Evolutionary conservation across 169 alveolate genomes (phyloP).

Genomic region (Plasmodium vinckei): DNA sequence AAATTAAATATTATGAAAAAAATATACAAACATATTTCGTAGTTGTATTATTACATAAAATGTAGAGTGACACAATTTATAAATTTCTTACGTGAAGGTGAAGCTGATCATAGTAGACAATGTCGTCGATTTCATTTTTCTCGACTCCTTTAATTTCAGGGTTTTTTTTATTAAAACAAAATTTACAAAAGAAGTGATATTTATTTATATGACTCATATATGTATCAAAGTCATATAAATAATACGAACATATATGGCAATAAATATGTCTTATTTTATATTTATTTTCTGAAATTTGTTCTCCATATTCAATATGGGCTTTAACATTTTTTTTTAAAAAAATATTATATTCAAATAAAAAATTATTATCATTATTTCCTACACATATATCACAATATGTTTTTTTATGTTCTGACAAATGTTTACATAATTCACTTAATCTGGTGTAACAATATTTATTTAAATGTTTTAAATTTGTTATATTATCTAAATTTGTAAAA

Average conservation of each 20-base stretch:
- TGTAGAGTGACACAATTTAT: not conserved
- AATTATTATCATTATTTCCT: conserved; percentile 62
- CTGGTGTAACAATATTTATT: conserved; percentile 40
- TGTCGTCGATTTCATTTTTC: conserved; percentile 29
- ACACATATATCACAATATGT: conserved; percentile 76
- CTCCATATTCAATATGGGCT: conserved; percentile 68
- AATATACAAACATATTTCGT: not conserved
- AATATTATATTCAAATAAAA: conserved; percentile 72
- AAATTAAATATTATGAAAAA: not conserved
- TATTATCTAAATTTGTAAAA: conserved; percentile 68
- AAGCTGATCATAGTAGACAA: conserved; percentile 62
- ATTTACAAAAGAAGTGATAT: conserved; percentile 71
- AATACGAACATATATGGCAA: conserved; percentile 65
- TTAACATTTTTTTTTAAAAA: conserved; percentile 43
- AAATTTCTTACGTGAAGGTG: conserved; percentile 43
- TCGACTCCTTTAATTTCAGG: conserved; percentile 20
- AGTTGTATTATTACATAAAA: not conserved
- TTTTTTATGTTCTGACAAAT: conserved; percentile 57
- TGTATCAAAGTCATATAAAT: conserved; percentile 69
- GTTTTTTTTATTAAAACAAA: conserved; percentile 60
- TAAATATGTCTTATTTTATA: conserved; percentile 72
- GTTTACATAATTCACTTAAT: conserved; percentile 56
- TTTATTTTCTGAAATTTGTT: conserved; percentile 37
- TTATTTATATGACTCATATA: conserved; percentile 68
- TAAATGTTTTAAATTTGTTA: conserved; percentile 23